Percentiles rank a stretch among this genome's conserved stretches.
Conservation (phyloP, 208 protist species). For the Trypanosoma mega region DNA sequence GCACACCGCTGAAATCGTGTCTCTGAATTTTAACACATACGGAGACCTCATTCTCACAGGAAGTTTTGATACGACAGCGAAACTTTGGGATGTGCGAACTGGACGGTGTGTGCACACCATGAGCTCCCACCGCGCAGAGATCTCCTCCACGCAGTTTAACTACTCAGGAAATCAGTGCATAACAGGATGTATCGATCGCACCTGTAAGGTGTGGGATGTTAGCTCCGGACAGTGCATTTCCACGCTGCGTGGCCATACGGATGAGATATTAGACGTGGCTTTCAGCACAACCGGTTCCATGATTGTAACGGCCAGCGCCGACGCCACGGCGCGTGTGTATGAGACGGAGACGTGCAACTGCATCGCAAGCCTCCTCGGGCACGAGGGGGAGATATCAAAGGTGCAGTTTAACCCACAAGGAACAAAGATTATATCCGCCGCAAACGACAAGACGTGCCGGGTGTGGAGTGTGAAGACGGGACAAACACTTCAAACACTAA, state of each 20-base stretch:
- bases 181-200: conserved; percentile 94
- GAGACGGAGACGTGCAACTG: conserved; percentile 89
- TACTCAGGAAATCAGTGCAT: conserved; percentile 88
- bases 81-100: conserved; percentile 93
- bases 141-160: conserved; percentile 94
- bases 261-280: conserved; percentile 94
- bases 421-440: conserved; percentile 93
- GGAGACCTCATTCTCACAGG: conserved; percentile 92
- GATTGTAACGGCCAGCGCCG: conserved; percentile 94
- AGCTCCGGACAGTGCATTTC: conserved; percentile 79
- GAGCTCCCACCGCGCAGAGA: conserved; percentile 91
- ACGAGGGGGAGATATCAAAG: conserved; percentile 95
- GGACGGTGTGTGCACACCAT: conserved; percentile 89
- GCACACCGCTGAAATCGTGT: conserved; percentile 95
- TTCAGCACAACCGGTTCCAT: conserved; percentile 89
- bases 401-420: conserved; percentile 96
- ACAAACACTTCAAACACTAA: conserved; percentile 86
- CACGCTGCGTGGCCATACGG: conserved; percentile 90
- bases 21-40: conserved; percentile 90
- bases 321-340: conserved; percentile 93
- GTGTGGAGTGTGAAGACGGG: conserved; percentile 92
- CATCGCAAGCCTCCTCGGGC: conserved; percentile 85
- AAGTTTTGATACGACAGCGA: conserved; percentile 94
- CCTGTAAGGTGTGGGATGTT: conserved; percentile 96
- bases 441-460: conserved; percentile 91